Conservation (phyloP, 2,329 filamentous ascomycete species). For the Ambrosiella cleistominuta region DNA sequence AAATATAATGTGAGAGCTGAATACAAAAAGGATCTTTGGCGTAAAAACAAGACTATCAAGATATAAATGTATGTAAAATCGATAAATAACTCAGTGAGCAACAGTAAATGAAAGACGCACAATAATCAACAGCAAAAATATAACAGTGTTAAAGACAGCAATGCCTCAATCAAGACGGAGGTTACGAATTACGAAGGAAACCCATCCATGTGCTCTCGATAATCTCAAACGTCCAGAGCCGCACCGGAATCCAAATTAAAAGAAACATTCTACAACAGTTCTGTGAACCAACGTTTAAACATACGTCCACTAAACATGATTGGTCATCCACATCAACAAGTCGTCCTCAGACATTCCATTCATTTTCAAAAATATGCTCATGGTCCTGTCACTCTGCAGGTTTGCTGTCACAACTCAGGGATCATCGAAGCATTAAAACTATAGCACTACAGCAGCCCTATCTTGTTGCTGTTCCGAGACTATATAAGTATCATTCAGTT, state of each 20-base stretch:
- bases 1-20: too few relatives aligned
- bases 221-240: neutral
- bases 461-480: neutral
- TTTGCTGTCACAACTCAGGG: neutral
- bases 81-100: too few relatives aligned
- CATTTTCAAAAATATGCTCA: neutral
- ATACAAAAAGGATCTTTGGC: too few relatives aligned
- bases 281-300: neutral
- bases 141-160: neutral
- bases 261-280: neutral
- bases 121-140: neutral
- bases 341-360: neutral
- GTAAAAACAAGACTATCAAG: too few relatives aligned
- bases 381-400: neutral
- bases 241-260: neutral
- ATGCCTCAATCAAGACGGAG: neutral
- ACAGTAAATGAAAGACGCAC: too few relatives aligned
- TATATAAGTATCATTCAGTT: too few relatives aligned
- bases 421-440: neutral
- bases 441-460: neutral
- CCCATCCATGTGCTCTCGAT: neutral
- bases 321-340: too few relatives aligned
- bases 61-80: neutral
- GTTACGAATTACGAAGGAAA: neutral
- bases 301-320: too few relatives aligned